Conservation (phyloP, 371 early-diverging fungal species). For the Apophysomyces variabilis region DNA sequence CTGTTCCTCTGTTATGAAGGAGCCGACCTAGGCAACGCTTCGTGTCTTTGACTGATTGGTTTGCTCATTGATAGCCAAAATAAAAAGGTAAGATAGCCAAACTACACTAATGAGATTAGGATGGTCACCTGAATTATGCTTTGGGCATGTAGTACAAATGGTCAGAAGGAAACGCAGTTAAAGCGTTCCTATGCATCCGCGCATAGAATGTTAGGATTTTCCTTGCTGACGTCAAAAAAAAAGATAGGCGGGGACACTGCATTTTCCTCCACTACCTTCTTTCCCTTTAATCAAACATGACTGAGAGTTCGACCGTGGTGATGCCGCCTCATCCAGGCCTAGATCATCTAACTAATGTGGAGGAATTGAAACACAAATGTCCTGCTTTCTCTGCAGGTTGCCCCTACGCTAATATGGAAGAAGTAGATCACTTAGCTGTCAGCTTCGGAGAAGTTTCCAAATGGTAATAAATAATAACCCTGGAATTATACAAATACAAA, state of each 20-base stretch:
- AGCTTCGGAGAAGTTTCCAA: constrained; percentile 44
- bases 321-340: constrained; percentile 48
- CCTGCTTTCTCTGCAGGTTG: constrained; percentile 56
- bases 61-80: too few species aligned
- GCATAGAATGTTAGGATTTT: too few species aligned
- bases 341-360: constrained; percentile 37
- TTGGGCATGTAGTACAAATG: too few species aligned
- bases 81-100: too few species aligned
- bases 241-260: background rate
- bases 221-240: too few species aligned
- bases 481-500: background rate
- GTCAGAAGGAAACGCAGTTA: too few species aligned
- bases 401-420: constrained; percentile 49
- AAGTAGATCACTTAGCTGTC: constrained; percentile 34
- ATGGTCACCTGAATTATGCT: too few species aligned
- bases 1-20: too few species aligned
- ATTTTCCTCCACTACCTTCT: background rate
- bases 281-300: constrained; percentile 5
- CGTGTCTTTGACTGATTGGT: too few species aligned
- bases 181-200: too few species aligned
- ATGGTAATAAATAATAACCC: constrained; percentile 31
- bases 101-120: too few species aligned
- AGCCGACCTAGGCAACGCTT: too few species aligned
- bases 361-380: constrained; percentile 46
- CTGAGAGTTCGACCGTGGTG: constrained; percentile 1